Percentiles rank a stretch among this genome's conserved stretches.
Conservation (phyloP, 2,329 filamentous ascomycete genomes). For the Colletotrichum sp. region DNA sequence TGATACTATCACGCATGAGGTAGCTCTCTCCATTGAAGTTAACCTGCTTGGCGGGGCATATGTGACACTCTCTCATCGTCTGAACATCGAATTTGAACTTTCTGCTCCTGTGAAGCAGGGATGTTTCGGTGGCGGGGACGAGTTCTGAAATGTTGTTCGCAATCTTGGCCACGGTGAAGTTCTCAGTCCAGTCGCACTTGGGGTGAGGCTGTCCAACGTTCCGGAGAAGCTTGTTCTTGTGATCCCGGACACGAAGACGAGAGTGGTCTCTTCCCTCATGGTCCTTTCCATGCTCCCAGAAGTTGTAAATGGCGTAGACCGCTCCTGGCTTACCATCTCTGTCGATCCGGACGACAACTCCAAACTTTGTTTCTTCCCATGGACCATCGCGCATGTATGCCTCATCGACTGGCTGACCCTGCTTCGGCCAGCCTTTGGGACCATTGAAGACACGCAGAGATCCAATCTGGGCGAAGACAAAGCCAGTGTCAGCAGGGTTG, state of each 20-base stretch:
- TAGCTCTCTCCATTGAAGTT: neutral
- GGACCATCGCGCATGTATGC: neutral
- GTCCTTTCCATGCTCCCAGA: neutral
- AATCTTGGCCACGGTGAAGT: neutral
- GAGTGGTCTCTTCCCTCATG: neutral
- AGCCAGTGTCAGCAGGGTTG: neutral
- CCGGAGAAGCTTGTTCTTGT: too few species aligned
- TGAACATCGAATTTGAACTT: too few species aligned
- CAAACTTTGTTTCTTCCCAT: neutral
- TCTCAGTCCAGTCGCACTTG: neutral
- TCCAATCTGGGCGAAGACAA: neutral
- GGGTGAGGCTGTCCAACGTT: neutral
- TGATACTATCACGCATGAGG: neutral
- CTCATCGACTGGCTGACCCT: too few species aligned
- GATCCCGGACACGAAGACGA: neutral
- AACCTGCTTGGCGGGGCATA: neutral
- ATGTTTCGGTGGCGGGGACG: neutral
- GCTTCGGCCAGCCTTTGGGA: neutral
- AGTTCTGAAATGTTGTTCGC: neutral
- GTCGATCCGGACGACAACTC: neutral
- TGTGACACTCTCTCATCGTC: neutral
- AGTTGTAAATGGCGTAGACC: neutral
- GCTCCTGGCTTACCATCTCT: neutral
- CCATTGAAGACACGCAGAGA: neutral
- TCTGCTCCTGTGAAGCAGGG: neutral